Percentiles rank a stretch among this genome's conserved stretches.
Conservation (phyloP, 2,329 filamentous ascomycete genomes). For the Venturia carpophila region DNA sequence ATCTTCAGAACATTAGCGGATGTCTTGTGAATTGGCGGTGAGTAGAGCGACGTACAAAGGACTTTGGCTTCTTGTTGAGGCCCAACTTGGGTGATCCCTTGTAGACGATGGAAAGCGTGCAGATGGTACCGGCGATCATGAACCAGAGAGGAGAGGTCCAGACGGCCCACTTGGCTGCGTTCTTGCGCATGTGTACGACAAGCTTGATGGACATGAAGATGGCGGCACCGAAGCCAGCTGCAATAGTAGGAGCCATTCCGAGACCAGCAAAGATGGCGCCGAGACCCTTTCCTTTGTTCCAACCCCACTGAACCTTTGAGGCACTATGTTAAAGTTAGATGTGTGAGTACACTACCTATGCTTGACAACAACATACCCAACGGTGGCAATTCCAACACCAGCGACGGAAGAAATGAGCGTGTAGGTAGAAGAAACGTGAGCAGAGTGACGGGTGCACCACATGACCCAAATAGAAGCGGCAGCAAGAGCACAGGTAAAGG, state of each 20-base stretch:
- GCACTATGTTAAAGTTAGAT: conserved; percentile 19
- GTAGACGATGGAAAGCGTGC: conserved; percentile 51
- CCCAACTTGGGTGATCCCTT: conserved; percentile 41
- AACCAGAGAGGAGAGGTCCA: conserved; percentile 71
- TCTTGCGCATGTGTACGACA: conserved; percentile 61
- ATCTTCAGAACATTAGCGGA: conserved; percentile 24
- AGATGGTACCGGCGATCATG: conserved; percentile 59
- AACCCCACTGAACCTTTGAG: conserved; percentile 49
- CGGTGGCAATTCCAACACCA: conserved; percentile 42
- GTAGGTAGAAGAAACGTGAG: conserved; percentile 50
- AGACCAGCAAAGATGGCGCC: conserved; percentile 54
- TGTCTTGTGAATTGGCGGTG: background rate
- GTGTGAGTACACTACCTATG: too few species aligned
- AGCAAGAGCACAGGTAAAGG: conserved; percentile 51
- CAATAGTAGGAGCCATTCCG: conserved; percentile 51
- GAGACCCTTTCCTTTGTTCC: conserved; percentile 56
- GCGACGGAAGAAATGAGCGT: conserved; percentile 43
- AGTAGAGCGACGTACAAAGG: background rate
- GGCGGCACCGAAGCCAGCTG: conserved; percentile 49
- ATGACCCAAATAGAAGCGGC: conserved; percentile 66
- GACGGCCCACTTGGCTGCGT: conserved; percentile 65
- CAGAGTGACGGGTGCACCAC: conserved; percentile 61
- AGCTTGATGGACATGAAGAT: conserved; percentile 69
- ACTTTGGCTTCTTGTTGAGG: conserved; percentile 32
- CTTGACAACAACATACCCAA: conserved; percentile 24